Evolutionary conservation across 2,329 filamentous ascomycete genomes (phyloP), one percentile per base, ranked within the genome.

Genomic region (Lasiodiplodia citricola): DNA sequence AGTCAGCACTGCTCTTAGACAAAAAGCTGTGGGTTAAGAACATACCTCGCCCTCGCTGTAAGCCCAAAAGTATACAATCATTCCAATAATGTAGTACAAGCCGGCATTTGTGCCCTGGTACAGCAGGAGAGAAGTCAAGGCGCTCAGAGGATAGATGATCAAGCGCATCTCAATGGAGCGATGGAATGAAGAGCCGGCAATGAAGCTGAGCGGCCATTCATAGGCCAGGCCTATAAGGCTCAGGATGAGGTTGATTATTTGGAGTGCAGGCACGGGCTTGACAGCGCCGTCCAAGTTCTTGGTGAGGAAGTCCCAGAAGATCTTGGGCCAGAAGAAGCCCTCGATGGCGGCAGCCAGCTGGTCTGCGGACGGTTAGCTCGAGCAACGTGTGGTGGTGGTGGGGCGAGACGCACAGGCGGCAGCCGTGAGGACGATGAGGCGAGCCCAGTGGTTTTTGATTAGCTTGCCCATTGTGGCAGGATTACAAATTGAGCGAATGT

Each of bases 381-480:
- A 31, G 28, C 5, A 14, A 11, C 4, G 31, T 56, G 58, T 64
- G 55, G 58, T 64, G 60, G 58, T 31, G 37, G 47, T 44, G 31
- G 25, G 14, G 50, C 25, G 41, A 62, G 54, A 81, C 86, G 66
- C 88, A 94, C 92, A 94, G 68, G 85, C 81, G 74, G 93, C 91
- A 47, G 96, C 93, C 35, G 92, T 93, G 79, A 99, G 85, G 81
- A 97, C 87, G 78, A 99, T 96, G 76, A 99, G 90, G 70, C 96
- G 91, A 74, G 94, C 96, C 93, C 93, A 97, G 85, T 99, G 96
- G 85, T 98, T 98, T 87, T 99, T 99, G 85, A 99, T 98, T 79
- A 99, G 90, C 83, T 91, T 96, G 81, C 96, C 96, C 96, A 99
- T 99, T 73, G 71, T 67, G 69, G 35, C 56, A 23, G 41, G 37